Evolutionary conservation across 2,329 filamentous ascomycete genomes (phyloP).

Genomic region (Nemania diffusa): DNA sequence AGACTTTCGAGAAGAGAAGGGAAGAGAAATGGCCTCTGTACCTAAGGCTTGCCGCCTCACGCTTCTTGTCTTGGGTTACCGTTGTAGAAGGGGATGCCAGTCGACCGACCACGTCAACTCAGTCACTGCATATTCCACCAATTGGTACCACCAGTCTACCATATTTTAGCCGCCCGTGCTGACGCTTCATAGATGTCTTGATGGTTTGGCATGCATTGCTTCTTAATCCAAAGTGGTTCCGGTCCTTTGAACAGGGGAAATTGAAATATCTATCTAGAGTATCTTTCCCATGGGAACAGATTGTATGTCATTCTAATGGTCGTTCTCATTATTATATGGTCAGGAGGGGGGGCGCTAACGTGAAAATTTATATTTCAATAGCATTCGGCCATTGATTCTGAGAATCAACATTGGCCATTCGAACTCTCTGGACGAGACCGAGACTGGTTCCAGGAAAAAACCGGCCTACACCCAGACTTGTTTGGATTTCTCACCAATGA

Average conservation of each 20-base stretch:
- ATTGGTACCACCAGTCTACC: slow-evolving; percentile 9
- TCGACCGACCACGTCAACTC: neutral
- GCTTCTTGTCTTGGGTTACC: slow-evolving; percentile 16
- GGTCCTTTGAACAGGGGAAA: slow-evolving; percentile 5
- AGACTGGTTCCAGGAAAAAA: slow-evolving; percentile 11
- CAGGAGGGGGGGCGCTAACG: neutral
- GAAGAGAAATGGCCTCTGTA: slow-evolving; percentile 17
- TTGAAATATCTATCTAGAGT: slow-evolving; percentile 1
- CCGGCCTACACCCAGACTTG: slow-evolving; percentile 8
- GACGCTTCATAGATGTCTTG: slow-evolving; percentile 11
- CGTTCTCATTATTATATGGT: neutral
- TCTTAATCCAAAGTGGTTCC: slow-evolving; percentile 21
- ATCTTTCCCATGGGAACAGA: slow-evolving; percentile 14
- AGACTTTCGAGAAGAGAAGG: slow-evolving; percentile 17
- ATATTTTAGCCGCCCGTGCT: neutral
- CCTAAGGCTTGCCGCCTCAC: slow-evolving; percentile 11
- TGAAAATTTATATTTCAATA: neutral
- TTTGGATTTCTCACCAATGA: neutral
- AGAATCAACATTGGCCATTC: slow-evolving; percentile 8
- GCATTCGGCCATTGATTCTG: slow-evolving; percentile 8
- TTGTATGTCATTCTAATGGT: neutral
- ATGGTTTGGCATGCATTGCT: slow-evolving; percentile 26
- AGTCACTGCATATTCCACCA: slow-evolving; percentile 7
- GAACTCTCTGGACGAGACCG: neutral
- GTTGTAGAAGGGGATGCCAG: slow-evolving; percentile 1